Conservation (phyloP, 305 asterid species). For the Rubia tinctorum region DNA sequence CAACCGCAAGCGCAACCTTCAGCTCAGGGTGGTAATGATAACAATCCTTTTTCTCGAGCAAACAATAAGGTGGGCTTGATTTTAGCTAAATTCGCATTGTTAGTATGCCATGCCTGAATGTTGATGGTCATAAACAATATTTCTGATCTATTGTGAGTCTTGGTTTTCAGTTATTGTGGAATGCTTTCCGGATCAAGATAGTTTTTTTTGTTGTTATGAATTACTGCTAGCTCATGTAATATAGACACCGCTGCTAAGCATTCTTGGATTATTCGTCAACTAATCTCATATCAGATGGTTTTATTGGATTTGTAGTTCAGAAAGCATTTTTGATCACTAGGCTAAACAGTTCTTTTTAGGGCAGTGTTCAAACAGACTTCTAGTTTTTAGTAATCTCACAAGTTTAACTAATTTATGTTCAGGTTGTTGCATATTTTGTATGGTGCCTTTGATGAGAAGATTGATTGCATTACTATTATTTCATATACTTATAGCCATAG, state of each 20-base stretch:
- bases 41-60: slow-evolving; percentile 32
- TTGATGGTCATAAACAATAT: neutral
- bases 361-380: neutral
- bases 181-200: neutral
- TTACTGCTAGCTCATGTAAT: neutral
- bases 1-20: slow-evolving; percentile 42
- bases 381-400: neutral
- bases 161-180: neutral
- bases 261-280: neutral
- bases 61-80: slow-evolving; percentile 58
- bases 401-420: neutral
- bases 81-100: too few relatives aligned
- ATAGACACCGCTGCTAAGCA: neutral
- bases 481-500: neutral
- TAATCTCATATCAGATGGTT: neutral
- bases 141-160: neutral
- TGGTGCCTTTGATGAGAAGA: neutral
- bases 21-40: slow-evolving; percentile 41
- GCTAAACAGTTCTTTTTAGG: neutral
- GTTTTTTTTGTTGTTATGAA: neutral
- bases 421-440: neutral
- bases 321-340: neutral
- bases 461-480: too few relatives aligned
- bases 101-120: too few relatives aligned
- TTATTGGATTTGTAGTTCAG: neutral